Evolutionary conservation across 2,329 filamentous ascomycete species (phyloP), one percentile per base, ranked within the genome.

Genomic region (Aspergillus brunneoviolaceus): DNA sequence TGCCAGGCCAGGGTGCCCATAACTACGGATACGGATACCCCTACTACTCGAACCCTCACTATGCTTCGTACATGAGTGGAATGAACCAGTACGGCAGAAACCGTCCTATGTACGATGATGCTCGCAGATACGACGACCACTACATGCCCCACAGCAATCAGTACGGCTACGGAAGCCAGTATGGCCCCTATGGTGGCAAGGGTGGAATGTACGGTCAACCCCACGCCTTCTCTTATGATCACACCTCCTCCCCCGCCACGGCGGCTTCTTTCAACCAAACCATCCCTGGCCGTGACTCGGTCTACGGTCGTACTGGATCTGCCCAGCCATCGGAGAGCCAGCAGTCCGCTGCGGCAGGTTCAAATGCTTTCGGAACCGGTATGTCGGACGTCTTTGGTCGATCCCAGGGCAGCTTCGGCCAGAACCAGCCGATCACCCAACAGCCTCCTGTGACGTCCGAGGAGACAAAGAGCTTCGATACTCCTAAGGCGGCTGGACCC

Each of bases 121-220:
- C 74, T 60, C 77, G 79, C 65, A 73, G 79, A 48, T 81, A 81
- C 63, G 79, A 82, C 58, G 79, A 80, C 51, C 76, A 79, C 60
- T 79, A 79, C 66, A 74, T 79, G 72, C 76, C 78, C 58, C 76
- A 79, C 66, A 75, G 68, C 65, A 76, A 70, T 61, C 85, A 87
- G 72, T 87, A 84, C 67, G 82, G 80, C 60, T 84, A 82, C 59
- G 78, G 75, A 48, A 82, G 77, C 63, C 80, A 81, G 65, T 81
- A 81, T 63, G 80, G 72, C 42, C 79, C 78, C 16, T 86, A 84
- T 61, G 82, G 81, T 56, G 82, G 81, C 57, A 84, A 84, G 66
- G 84, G 81, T 64, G 82, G 80, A 66, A 86, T 87, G 83, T 88
- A 89, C 68, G 84, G 81, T 33, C 86, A 87, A 67, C 84, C 85